Conservation (phyloP, 805 yeast genomes). For the Hanseniaspora thailandica region DNA sequence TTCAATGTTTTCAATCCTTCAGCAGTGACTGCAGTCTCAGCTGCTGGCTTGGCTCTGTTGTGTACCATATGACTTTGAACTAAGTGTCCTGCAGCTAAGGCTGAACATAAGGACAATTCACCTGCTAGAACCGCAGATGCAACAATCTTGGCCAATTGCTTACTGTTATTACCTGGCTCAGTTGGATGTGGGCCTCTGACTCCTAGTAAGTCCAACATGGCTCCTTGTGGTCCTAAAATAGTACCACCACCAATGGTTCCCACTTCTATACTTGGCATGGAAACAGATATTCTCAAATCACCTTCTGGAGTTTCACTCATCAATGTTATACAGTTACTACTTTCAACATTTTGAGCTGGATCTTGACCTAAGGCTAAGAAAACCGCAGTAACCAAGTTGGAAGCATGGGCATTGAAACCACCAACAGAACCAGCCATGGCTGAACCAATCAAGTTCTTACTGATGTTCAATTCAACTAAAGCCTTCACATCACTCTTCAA, state of each 20-base stretch:
- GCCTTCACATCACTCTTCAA: conserved; percentile 88
- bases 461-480: conserved; percentile 74
- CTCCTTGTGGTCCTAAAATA: conserved; percentile 88
- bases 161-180: conserved; percentile 86
- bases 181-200: conserved; percentile 93
- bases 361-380: conserved; percentile 95
- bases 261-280: conserved; percentile 98
- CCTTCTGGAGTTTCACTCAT: conserved; percentile 70
- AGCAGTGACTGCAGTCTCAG: conserved; percentile 23
- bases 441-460: conserved; percentile 86
- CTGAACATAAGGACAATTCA: conserved; percentile 86
- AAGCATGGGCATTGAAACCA: conserved; percentile 97
- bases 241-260: conserved; percentile 99
- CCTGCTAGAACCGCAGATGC: conserved; percentile 95
- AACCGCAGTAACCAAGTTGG: conserved; percentile 89
- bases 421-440: conserved; percentile 98
- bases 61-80: conserved; percentile 96
- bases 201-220: conserved; percentile 88
- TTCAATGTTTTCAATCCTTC: conserved; percentile 40
- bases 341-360: conserved; percentile 98
- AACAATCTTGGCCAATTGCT: conserved; percentile 81
- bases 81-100: conserved; percentile 95
- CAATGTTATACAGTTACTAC: conserved; percentile 91
- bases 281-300: conserved; percentile 80
- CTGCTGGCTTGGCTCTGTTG: conserved; percentile 53